Percentiles rank a stretch among this genome's conserved stretches.
Evolutionary conservation across 495 filamentous ascomycete genomes (phyloP).

Genomic region (Pyrenula aspistea): DNA sequence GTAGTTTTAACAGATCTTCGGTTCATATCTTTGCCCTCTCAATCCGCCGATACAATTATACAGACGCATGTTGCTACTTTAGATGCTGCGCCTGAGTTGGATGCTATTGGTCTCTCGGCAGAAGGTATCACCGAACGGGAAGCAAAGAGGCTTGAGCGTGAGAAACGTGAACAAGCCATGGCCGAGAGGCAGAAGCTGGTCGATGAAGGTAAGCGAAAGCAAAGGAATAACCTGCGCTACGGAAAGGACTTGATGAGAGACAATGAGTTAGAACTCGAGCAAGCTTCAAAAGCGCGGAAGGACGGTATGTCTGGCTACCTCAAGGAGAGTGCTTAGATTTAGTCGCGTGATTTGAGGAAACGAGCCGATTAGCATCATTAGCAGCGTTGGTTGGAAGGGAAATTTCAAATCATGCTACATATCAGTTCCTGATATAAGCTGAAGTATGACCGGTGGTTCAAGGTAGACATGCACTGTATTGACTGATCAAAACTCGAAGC

Average conservation of each 20-base stretch:
- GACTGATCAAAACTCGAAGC: too few species aligned
- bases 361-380: too few species aligned
- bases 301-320: conserved; percentile 58
- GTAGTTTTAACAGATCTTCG: conserved; percentile 62
- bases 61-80: conserved; percentile 66
- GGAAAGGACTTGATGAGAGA: conserved; percentile 58
- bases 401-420: too few species aligned
- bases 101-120: conserved; percentile 25
- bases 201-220: conserved; percentile 59
- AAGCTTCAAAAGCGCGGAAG: conserved; percentile 65
- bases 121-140: conserved; percentile 49
- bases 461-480: too few species aligned
- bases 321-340: conserved; percentile 13
- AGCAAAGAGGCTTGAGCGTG: conserved; percentile 50
- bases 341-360: too few species aligned
- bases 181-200: conserved; percentile 62
- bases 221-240: conserved; percentile 50
- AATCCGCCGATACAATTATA: conserved; percentile 59
- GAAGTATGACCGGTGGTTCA: too few species aligned
- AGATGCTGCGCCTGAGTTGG: conserved; percentile 46
- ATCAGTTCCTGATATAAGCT: too few species aligned
- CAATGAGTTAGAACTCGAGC: conserved; percentile 67
- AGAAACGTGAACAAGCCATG: conserved; percentile 62
- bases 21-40: conserved; percentile 65
- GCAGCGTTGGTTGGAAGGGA: too few species aligned